These are phyloP conservation scores for Ceratobasidium sp. DNA, from an alignment of 1,284 basidiomycete genomes.

Conservation along the genomic window DNA sequence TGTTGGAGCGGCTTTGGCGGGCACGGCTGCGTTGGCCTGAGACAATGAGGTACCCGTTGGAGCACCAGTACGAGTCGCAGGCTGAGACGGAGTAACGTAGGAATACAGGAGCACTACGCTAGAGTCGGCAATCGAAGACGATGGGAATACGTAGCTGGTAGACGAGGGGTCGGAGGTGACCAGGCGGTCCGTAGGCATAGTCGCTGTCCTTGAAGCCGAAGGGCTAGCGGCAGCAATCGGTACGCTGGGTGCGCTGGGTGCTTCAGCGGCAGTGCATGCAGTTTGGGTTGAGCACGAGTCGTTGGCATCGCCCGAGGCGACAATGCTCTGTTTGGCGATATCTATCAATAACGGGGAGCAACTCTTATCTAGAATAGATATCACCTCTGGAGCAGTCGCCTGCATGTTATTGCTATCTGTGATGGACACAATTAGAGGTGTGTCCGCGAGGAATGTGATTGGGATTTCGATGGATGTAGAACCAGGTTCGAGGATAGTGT, in stretches of 20 bases:
- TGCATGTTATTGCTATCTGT: slow-evolving; percentile 31
- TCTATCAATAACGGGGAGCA: not conserved
- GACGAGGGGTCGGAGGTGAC: slow-evolving; percentile 18
- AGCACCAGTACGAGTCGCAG: not conserved
- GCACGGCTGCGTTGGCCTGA: not conserved
- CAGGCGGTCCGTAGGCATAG: slow-evolving; percentile 24
- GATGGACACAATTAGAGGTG: not conserved
- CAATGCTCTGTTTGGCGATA: not conserved
- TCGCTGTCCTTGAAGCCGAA: not conserved
- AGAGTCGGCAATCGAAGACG: not conserved
- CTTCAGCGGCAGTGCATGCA: slow-evolving; percentile 6
- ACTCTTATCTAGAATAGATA: not conserved
- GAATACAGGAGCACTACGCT: slow-evolving; percentile 20
- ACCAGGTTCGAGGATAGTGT: not conserved
- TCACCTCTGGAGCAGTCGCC: slow-evolving; percentile 25
- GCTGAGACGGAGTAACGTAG: not conserved
- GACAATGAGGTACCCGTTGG: not conserved
- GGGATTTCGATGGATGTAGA: slow-evolving; percentile 26
- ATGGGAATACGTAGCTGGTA: not conserved
- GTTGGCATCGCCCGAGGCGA: slow-evolving; percentile 22
- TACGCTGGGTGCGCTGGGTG: slow-evolving; percentile 18
- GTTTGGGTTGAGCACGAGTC: slow-evolving; percentile 29
- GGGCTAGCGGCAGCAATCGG: not conserved
- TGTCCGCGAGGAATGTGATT: slow-evolving; percentile 8
- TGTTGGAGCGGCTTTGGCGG: not conserved